Base-by-base conservation (phyloP, 768 basidiomycete genomes). In the Leccinum rimulosum region DNA sequence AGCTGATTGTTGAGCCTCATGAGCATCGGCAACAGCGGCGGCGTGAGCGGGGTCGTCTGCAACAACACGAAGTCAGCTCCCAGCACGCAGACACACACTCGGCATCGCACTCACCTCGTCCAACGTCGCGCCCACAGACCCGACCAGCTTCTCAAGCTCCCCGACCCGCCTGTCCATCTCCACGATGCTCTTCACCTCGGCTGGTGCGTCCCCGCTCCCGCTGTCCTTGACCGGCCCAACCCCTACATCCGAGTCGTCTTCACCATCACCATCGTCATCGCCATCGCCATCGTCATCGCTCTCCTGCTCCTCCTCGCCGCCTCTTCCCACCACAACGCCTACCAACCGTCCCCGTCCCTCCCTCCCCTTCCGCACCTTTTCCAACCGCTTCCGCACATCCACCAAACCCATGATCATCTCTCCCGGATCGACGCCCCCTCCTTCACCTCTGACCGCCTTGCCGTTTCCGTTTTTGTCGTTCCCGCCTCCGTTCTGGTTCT, bases 141-240 rank as follows among this genome's bases (percentile, higher is more conserved):
- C 96, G 31, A 99, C 79, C 11, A 91, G 63, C 58, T 82, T 84
- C 70, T 98, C 96, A 15, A 99, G 77, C 61, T 89, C 84, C 7
- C 89, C 88, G 2, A 99, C 81, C 36, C 96, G 84, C 64, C 80
- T 80, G 73, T 98, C 96, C 68, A 98, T 80, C 57, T 91, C 88
- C 3, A 85, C 82, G 19, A 93, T 70, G 15, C 71, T 80, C 54
- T 79, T 80, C 52, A 79, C 74, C 38, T 81, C 78, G 10, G 28
- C 17, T 1, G 76, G 67, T 51, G 76, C 74, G 50, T 69, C 68
- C 49, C 51, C 55, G 43, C 56, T 7, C 8, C 38, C 38, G 38
- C 3, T n/a, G 8, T 22, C 43, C 19, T 31, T 56, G 40, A 51
- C 47, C 8, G 6, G 19, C 6, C 15, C 55, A 4, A n/a, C 50